Evolutionary conservation across 2,329 filamentous ascomycete species (phyloP).

Genomic region (Trichoderma semiorbis): DNA sequence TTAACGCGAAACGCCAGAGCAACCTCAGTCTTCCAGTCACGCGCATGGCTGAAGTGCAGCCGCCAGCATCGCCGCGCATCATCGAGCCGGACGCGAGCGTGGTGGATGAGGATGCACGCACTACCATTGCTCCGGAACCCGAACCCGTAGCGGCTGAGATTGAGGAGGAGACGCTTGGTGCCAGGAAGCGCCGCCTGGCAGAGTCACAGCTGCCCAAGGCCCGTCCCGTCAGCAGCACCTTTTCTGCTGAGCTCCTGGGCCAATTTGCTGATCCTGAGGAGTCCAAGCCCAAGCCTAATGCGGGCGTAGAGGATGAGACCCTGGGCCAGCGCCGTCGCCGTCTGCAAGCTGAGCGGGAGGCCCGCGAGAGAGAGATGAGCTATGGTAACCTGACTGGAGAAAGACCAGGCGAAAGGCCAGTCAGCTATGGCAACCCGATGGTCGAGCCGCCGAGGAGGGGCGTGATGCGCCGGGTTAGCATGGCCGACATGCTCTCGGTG

Average conservation of each 20-base stretch:
- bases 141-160: constrained; percentile 36
- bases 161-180: constrained; percentile 63
- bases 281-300: constrained; percentile 28
- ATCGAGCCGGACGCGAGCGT: constrained; percentile 29
- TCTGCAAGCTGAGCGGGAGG: constrained; percentile 66
- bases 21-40: constrained; percentile 32
- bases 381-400: constrained; percentile 39
- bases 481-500: constrained; percentile 56
- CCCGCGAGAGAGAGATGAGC: constrained; percentile 55
- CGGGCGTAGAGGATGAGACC: constrained; percentile 63
- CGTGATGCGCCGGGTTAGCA: constrained; percentile 41
- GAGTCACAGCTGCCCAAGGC: constrained; percentile 47
- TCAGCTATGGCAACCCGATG: constrained; percentile 37
- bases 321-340: constrained; percentile 72
- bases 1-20: constrained; percentile 42
- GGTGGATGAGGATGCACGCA: background rate
- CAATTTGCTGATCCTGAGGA: constrained; percentile 56
- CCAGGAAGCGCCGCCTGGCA: constrained; percentile 62
- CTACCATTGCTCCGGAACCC: background rate
- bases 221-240: constrained; percentile 61
- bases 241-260: constrained; percentile 65
- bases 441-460: constrained; percentile 20
- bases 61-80: constrained; percentile 23
- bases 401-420: constrained; percentile 49
- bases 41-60: constrained; percentile 16